phyloP scores from a whole-genome alignment of 2,329 filamentous ascomycete genomes.

The Mycosphaerelloides madeirae region DNA sequence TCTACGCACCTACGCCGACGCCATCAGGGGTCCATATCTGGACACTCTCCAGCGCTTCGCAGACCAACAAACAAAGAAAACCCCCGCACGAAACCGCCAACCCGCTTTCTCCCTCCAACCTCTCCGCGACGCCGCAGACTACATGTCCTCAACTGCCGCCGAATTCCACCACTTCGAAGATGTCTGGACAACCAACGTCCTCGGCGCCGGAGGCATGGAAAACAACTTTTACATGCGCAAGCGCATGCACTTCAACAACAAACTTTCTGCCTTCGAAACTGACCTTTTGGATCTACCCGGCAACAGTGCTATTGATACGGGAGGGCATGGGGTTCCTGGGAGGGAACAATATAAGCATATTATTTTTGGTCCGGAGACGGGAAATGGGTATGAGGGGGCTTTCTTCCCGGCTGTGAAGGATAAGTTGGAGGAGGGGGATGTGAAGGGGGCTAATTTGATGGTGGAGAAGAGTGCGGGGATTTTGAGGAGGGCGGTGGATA shows the following conservation, averaged over 20 bases:
- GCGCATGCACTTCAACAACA: conserved; percentile 71
- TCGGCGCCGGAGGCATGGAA: conserved; percentile 68
- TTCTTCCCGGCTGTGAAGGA: conserved; percentile 84
- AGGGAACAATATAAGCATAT: conserved; percentile 92
- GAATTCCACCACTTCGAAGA: conserved; percentile 72
- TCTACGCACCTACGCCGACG: conserved; percentile 65
- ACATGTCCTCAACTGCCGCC: conserved; percentile 56
- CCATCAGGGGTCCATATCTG: conserved; percentile 58
- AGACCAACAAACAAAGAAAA: conserved; percentile 22
- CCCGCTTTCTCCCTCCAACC: conserved; percentile 51
- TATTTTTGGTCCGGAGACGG: conserved; percentile 76
- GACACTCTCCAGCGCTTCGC: conserved; percentile 61
- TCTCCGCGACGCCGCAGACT: conserved; percentile 58
- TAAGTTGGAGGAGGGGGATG: conserved; percentile 66
- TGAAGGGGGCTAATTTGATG: conserved; percentile 61
- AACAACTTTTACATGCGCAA: conserved; percentile 61
- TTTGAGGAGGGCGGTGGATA: conserved; percentile 56
- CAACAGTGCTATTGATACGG: conserved; percentile 7
- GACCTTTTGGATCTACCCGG: conserved; percentile 69
- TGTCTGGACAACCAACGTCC: conserved; percentile 68
- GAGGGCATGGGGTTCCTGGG: conserved; percentile 56
- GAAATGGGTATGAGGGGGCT: conserved; percentile 63
- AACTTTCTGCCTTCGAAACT: conserved; percentile 77
- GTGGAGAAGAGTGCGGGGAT: conserved; percentile 68
- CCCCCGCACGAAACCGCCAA: not conserved